phyloP scores from a whole-genome alignment of 805 yeast genomes.

The Vanderwaltozyma tropicalis region DNA sequence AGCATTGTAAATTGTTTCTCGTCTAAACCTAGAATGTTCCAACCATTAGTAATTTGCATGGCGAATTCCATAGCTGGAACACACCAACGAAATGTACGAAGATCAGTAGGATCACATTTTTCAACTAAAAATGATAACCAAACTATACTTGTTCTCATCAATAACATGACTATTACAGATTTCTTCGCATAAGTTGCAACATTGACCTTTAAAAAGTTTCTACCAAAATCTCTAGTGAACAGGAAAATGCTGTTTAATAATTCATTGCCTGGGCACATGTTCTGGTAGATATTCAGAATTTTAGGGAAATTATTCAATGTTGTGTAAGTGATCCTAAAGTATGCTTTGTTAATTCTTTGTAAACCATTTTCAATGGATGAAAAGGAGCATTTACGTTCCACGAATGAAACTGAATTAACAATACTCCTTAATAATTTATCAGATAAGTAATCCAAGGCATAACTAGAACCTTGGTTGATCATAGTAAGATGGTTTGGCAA shows the following conservation, averaged over 20 bases:
- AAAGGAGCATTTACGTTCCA: slow-evolving; percentile 61
- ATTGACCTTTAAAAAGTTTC: slow-evolving; percentile 53
- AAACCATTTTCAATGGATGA: slow-evolving; percentile 66
- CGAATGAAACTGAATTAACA: slow-evolving; percentile 43
- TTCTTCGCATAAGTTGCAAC: slow-evolving; percentile 48
- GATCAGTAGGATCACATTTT: slow-evolving; percentile 88
- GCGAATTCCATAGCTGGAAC: slow-evolving; percentile 93
- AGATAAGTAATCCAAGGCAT: slow-evolving; percentile 44
- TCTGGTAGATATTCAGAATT: slow-evolving; percentile 43
- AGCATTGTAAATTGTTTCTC: slow-evolving; percentile 65
- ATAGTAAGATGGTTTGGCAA: slow-evolving; percentile 13
- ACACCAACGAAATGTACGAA: slow-evolving; percentile 90
- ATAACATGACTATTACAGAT: slow-evolving; percentile 55
- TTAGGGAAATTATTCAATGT: slow-evolving; percentile 52
- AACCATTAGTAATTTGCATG: slow-evolving; percentile 86
- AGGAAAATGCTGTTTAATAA: slow-evolving; percentile 62
- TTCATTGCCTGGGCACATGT: slow-evolving; percentile 60
- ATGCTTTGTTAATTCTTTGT: slow-evolving; percentile 50
- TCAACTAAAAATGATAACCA: slow-evolving; percentile 93
- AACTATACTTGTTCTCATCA: slow-evolving; percentile 68
- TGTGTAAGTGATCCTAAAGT: slow-evolving; percentile 55
- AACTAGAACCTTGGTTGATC: slow-evolving; percentile 48
- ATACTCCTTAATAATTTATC: slow-evolving; percentile 48
- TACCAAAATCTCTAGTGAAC: slow-evolving; percentile 74
- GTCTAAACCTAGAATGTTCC: slow-evolving; percentile 70